These are phyloP conservation scores for Podosphaera fusca DNA, from an alignment of 2,329 filamentous ascomycete genomes.

Conservation along the genomic window DNA sequence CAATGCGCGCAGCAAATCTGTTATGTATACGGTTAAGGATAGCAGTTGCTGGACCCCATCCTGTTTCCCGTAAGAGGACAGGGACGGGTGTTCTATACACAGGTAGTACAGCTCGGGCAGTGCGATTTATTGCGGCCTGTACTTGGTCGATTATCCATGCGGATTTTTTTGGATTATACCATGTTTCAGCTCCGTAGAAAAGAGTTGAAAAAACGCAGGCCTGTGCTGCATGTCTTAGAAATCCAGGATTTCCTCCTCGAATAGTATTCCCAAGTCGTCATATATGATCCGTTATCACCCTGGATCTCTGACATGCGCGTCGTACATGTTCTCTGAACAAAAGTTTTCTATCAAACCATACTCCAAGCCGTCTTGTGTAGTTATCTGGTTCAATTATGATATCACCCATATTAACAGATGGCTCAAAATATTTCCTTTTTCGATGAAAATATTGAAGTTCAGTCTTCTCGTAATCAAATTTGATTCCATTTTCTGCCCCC, in stretches of 20 bases:
- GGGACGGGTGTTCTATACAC: neutral
- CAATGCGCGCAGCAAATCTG: too few relatives aligned
- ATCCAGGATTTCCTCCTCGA: neutral
- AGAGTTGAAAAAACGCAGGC: neutral
- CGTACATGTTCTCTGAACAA: neutral
- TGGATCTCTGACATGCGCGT: neutral
- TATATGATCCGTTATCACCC: neutral
- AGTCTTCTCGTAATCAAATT: neutral
- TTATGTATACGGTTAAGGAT: too few relatives aligned
- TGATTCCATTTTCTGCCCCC: neutral
- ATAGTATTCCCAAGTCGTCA: neutral
- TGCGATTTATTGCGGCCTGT: neutral
- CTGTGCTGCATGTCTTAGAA: neutral
- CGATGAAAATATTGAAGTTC: neutral
- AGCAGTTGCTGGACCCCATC: neutral
- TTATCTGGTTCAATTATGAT: neutral
- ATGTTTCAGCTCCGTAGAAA: too few relatives aligned
- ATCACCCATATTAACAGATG: neutral
- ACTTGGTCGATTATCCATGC: neutral
- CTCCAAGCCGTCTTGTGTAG: neutral
- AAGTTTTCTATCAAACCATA: neutral
- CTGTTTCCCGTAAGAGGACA: neutral
- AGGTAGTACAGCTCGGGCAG: neutral
- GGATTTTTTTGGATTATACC: neutral
- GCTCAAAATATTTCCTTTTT: neutral